phyloP scores from a whole-genome alignment of 345 rosid genomes.

The Raphanus raphanistrum region DNA sequence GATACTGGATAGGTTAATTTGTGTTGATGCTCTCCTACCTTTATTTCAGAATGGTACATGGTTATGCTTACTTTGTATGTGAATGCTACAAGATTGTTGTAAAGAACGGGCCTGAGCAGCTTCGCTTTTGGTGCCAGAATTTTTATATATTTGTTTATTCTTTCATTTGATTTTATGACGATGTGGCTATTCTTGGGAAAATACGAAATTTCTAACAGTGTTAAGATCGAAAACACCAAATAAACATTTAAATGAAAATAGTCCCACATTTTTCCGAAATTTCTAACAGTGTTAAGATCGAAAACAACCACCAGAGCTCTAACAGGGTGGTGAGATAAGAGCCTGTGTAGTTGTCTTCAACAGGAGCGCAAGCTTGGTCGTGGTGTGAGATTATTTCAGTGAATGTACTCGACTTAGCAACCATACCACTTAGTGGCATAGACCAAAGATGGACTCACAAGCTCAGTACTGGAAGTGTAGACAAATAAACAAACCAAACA shows the following conservation, averaged over 20 bases:
- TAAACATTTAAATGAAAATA: not conserved
- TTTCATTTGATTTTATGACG: not conserved
- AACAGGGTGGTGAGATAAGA: slow-evolving; percentile 70
- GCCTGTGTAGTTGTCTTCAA: slow-evolving; percentile 64
- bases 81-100: not conserved
- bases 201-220: too few relatives aligned
- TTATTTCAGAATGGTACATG: too few relatives aligned
- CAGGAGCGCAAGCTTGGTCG: slow-evolving; percentile 80
- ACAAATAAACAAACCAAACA: slow-evolving; percentile 44
- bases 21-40: too few relatives aligned
- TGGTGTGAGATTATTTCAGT: slow-evolving; percentile 62
- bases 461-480: slow-evolving; percentile 74
- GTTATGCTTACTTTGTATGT: too few relatives aligned
- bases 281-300: slow-evolving; percentile 80
- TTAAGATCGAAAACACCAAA: too few relatives aligned
- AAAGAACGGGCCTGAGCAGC: not conserved
- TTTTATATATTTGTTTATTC: too few relatives aligned
- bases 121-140: not conserved
- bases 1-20: too few relatives aligned
- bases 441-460: slow-evolving; percentile 68
- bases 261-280: slow-evolving; percentile 79
- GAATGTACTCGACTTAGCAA: slow-evolving; percentile 66
- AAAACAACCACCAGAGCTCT: slow-evolving; percentile 91
- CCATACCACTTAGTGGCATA: slow-evolving; percentile 56
- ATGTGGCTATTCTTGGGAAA: too few relatives aligned